Evolutionary conservation across 192 early-diverging fungal genomes (phyloP).

Genomic region (Entophlyctis luteolus): DNA sequence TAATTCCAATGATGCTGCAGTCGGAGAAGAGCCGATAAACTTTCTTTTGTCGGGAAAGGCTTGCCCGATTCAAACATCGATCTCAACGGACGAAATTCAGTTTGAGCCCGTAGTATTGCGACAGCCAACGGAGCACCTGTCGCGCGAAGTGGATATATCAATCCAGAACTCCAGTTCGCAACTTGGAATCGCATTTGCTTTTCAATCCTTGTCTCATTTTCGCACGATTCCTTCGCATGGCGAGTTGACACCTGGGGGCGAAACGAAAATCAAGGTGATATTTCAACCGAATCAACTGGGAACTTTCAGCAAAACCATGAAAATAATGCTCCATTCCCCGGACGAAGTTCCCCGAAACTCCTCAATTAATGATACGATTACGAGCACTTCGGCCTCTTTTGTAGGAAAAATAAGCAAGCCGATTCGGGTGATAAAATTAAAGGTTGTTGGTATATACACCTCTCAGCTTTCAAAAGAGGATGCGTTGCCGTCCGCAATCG

Average conservation of each 20-base stretch:
- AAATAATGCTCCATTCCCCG: conserved; percentile 6
- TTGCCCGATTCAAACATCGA: conserved; percentile 26
- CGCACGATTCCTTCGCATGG: conserved; percentile 30
- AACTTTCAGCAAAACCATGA: conserved; percentile 28
- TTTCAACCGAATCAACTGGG: conserved; percentile 51
- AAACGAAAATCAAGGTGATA: conserved; percentile 19
- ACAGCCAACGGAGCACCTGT: background rate
- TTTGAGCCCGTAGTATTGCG: conserved; percentile 24
- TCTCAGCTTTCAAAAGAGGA: background rate
- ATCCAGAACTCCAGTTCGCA: conserved; percentile 27
- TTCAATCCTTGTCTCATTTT: conserved; percentile 43
- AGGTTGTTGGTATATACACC: background rate
- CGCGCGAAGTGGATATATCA: background rate
- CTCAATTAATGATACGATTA: background rate
- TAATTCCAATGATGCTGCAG: too few species aligned
- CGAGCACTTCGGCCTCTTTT: background rate
- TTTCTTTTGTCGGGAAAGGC: conserved; percentile 32
- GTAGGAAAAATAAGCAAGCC: background rate
- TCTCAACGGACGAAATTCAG: conserved; percentile 22
- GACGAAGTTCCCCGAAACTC: conserved; percentile 6
- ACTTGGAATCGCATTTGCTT: conserved; percentile 29
- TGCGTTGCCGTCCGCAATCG: background rate
- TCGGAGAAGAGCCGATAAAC: conserved; percentile 36
- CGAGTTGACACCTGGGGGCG: conserved; percentile 17
- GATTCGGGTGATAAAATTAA: conserved; percentile 1